Evolutionary conservation across 176 grass and related monocot species (phyloP).

Genomic region (Zizania latifolia): DNA sequence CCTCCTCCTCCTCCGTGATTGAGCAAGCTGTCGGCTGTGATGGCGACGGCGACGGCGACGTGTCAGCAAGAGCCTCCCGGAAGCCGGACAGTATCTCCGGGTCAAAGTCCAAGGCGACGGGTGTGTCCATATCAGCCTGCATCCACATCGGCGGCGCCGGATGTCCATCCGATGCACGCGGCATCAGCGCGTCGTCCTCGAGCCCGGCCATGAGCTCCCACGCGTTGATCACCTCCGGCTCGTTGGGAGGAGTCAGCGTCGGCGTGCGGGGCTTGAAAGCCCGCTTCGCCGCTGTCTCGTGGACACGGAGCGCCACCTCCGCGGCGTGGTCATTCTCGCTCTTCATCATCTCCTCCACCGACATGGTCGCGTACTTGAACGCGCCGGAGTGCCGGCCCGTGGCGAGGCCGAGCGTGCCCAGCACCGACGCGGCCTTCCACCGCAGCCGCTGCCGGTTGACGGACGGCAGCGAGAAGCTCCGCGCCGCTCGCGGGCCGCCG

Average conservation of each 20-base stretch:
- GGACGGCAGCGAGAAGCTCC: slow-evolving; percentile 44
- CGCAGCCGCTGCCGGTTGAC: slow-evolving; percentile 32
- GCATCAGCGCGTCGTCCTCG: slow-evolving; percentile 31
- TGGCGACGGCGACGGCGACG: slow-evolving; percentile 21
- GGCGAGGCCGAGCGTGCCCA: slow-evolving; percentile 32
- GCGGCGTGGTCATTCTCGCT: neutral
- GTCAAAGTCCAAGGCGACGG: slow-evolving; percentile 38
- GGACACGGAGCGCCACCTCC: neutral
- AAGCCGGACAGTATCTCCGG: slow-evolving; percentile 51
- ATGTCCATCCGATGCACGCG: neutral
- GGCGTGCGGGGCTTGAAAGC: slow-evolving; percentile 12
- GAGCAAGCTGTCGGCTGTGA: neutral
- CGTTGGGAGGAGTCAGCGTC: slow-evolving; percentile 49
- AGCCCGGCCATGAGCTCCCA: slow-evolving; percentile 63
- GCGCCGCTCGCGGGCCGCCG: neutral
- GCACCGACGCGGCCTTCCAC: slow-evolving; percentile 25
- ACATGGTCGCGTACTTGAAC: neutral
- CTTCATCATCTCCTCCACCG: slow-evolving; percentile 41
- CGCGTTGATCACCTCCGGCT: slow-evolving; percentile 55
- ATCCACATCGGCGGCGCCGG: slow-evolving; percentile 34
- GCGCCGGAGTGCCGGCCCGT: neutral
- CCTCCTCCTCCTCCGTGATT: slow-evolving; percentile 1
- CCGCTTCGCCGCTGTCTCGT: neutral
- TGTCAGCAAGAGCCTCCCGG: slow-evolving; percentile 42
- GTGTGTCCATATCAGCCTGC: slow-evolving; percentile 29